These are phyloP conservation scores for Ophiocordyceps unilateralis DNA, from an alignment of 2,329 filamentous ascomycete genomes.

Conservation along the genomic window DNA sequence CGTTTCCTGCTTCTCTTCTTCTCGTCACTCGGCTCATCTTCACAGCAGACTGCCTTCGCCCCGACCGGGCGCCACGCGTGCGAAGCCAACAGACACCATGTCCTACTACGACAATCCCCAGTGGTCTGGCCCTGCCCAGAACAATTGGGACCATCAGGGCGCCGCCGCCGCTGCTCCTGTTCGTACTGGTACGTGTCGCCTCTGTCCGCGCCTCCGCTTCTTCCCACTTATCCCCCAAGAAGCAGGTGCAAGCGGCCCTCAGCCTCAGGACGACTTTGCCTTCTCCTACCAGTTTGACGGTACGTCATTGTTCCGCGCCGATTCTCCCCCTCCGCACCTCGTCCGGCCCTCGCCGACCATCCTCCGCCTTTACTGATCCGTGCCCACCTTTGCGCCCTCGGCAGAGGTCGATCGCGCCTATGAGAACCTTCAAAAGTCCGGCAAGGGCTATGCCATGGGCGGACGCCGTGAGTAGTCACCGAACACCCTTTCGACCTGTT, in stretches of 20 bases:
- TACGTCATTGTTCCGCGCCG: slow-evolving; percentile 29
- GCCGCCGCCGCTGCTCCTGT: slow-evolving; percentile 18
- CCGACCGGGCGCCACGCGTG: neutral
- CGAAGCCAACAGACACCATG: slow-evolving; percentile 11
- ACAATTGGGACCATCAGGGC: slow-evolving; percentile 27
- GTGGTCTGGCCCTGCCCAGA: slow-evolving; percentile 19
- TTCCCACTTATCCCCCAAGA: neutral
- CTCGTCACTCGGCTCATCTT: neutral
- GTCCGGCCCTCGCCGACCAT: neutral
- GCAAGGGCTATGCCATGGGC: slow-evolving; percentile 65
- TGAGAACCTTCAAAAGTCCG: slow-evolving; percentile 92
- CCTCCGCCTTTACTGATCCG: neutral
- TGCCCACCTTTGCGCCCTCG: neutral
- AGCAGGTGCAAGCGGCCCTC: slow-evolving; percentile 57
- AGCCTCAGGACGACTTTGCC: slow-evolving; percentile 59
- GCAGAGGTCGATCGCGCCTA: slow-evolving; percentile 89
- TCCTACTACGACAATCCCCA: slow-evolving; percentile 28
- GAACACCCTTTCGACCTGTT: neutral
- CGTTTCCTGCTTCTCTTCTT: neutral
- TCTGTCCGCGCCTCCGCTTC: slow-evolving; percentile 1
- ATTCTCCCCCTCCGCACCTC: slow-evolving; percentile 1
- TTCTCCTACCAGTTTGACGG: slow-evolving; percentile 83
- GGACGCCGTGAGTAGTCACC: slow-evolving; percentile 50
- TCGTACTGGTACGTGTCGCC: slow-evolving; percentile 18
- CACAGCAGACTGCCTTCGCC: neutral